Conservation (phyloP, 495 filamentous ascomycete species). For the Tuber brumale region DNA sequence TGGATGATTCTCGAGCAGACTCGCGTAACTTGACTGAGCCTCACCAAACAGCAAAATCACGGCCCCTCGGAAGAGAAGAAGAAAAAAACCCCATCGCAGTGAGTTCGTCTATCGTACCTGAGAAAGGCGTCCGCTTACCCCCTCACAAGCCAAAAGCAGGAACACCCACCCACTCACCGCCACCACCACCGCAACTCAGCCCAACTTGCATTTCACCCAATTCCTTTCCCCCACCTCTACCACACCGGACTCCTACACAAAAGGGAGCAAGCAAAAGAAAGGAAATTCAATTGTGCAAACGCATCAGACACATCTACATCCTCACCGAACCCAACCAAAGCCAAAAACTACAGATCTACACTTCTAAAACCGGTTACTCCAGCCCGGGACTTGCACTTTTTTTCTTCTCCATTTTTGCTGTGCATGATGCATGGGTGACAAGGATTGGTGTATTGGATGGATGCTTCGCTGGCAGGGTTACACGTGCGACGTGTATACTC, state of each 20-base stretch:
- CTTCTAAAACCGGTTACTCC: background rate
- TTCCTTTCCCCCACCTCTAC: background rate
- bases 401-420: background rate
- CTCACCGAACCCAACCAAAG: background rate
- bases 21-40: background rate
- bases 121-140: background rate
- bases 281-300: background rate
- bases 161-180: background rate
- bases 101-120: background rate
- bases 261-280: background rate
- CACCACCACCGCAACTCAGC: background rate
- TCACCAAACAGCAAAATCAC: background rate
- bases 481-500: background rate
- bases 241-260: background rate
- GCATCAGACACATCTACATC: background rate
- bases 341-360: background rate
- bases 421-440: background rate
- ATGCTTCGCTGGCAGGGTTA: conserved; percentile 3
- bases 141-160: background rate
- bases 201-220: background rate
- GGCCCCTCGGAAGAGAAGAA: background rate
- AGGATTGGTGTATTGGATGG: background rate
- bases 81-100: background rate
- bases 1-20: background rate
- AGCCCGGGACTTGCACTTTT: background rate